A percentile compares a stretch with the other conserved stretches of the same genome.
Conservation (phyloP, 2,329 filamentous ascomycete species). For the Periconia macrospinosa region DNA sequence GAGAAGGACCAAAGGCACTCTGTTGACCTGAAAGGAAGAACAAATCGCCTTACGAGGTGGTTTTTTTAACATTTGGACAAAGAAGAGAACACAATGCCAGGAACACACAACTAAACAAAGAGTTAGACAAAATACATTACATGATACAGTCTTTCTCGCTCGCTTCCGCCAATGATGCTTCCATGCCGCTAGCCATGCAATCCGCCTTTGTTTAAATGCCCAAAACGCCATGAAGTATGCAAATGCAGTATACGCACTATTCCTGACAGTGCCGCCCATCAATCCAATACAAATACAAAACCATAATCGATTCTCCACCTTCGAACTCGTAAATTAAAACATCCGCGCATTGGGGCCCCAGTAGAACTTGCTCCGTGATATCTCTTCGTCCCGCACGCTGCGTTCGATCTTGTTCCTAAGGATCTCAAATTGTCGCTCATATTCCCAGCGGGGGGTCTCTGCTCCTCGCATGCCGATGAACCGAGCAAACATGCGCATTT, state of each 20-base stretch:
- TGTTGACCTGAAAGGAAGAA: no score
- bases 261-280: background rate
- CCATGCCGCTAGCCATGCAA: background rate
- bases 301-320: no score
- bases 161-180: background rate
- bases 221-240: background rate
- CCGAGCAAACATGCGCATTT: slow-evolving; percentile 70
- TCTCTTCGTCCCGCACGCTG: slow-evolving; percentile 16
- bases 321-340: background rate
- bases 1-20: no score
- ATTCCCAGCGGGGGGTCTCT: slow-evolving; percentile 55
- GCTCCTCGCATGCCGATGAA: slow-evolving; percentile 73
- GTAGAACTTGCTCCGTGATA: background rate
- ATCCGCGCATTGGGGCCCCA: background rate
- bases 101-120: background rate
- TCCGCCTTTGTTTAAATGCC: background rate
- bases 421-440: slow-evolving; percentile 44
- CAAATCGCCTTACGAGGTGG: no score
- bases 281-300: background rate
- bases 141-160: background rate
- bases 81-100: background rate
- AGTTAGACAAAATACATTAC: background rate
- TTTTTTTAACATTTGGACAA: no score
- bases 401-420: slow-evolving; percentile 29
- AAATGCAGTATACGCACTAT: background rate